Conservation (phyloP, 1,139 yeast genomes). For the Nakaseomyces uthaithaninus region DNA sequence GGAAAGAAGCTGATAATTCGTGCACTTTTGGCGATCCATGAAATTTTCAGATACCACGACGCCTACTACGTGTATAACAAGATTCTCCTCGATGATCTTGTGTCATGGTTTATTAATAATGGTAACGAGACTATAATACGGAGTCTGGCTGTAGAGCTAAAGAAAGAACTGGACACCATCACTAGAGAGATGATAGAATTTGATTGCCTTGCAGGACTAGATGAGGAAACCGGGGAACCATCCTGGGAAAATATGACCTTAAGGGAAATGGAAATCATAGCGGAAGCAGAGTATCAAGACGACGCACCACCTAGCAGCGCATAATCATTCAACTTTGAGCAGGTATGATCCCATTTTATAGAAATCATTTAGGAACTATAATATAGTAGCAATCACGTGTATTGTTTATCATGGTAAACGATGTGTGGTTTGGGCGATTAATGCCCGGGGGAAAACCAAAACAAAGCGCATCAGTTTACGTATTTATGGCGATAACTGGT, state of each 20-base stretch:
- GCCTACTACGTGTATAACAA: conserved; percentile 81
- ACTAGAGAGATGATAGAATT: conserved; percentile 19
- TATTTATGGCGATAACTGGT: no score
- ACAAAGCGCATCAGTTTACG: no score
- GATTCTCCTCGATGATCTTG: conserved; percentile 70
- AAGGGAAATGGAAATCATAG: conserved; percentile 21
- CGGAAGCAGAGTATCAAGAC: conserved; percentile 10
- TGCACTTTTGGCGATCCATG: conserved; percentile 52
- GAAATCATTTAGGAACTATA: no score
- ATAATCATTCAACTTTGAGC: no score
- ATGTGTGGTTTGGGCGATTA: no score
- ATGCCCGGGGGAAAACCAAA: no score
- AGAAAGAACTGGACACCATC: conserved; percentile 20
- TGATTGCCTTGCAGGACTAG: conserved; percentile 24
- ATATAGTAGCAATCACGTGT: no score
- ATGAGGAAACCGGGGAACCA: conserved; percentile 22
- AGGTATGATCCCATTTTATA: no score
- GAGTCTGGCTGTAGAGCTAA: conserved; percentile 58
- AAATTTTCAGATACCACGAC: conserved; percentile 76
- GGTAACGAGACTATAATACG: conserved; percentile 45
- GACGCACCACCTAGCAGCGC: background rate
- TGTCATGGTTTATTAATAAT: conserved; percentile 62
- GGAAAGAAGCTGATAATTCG: conserved; percentile 64
- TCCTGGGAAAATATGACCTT: conserved; percentile 25
- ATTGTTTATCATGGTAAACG: no score